Base-by-base conservation (phyloP, 495 filamentous ascomycete genomes). In the Penicillium mononematosum region DNA sequence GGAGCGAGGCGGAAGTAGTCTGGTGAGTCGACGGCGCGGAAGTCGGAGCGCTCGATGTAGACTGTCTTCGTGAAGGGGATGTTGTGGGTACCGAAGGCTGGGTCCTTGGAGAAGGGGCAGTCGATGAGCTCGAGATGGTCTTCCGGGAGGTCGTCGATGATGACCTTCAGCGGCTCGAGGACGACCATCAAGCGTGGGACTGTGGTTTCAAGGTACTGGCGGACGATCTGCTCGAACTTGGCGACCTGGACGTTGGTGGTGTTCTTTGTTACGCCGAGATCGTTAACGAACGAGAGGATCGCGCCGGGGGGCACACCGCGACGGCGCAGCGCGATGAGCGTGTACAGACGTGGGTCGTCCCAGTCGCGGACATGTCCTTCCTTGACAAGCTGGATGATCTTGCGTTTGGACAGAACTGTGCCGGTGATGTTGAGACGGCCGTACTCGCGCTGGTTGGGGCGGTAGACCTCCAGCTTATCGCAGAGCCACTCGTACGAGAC, bases 1-100 rank as follows among this genome's bases (percentile, higher is more conserved):
- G 92, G 92, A 0, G 95, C 89, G 24, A 98, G 85, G 20, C 95
- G 91, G 85, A 96, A 97, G 77, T 91, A 96, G 57, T 95, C 89
- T 45, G 86, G 83, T 63, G 81, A 84, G 69, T 93, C 90, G 17
- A 86, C 81, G 67, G 95, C 88, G 34, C 94, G 83, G 79, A 97
- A 98, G 69, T 98, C 94, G 36, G 81, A 85, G 45, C 91, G 87
- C 67, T 98, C 94, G 48, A 98, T 97, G 76, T 94, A 96, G 16
- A 97, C 81, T 9, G 78, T 89, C 69, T 85, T 85, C n/a, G 90
- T 91, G 68, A 96, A 87, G 32, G 88, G 88, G 58, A 96, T 75
- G 59, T 75, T 80, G 63, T 80, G 77, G 45, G 67, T 78, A 31
- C 68, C 66, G 54, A 70, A 70, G 38, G 63, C 52, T 20, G 85